Percentiles rank a stretch among this genome's conserved stretches.
phyloP scores from a whole-genome alignment of 2,329 filamentous ascomycete species.

The Monosporascus ibericus region DNA sequence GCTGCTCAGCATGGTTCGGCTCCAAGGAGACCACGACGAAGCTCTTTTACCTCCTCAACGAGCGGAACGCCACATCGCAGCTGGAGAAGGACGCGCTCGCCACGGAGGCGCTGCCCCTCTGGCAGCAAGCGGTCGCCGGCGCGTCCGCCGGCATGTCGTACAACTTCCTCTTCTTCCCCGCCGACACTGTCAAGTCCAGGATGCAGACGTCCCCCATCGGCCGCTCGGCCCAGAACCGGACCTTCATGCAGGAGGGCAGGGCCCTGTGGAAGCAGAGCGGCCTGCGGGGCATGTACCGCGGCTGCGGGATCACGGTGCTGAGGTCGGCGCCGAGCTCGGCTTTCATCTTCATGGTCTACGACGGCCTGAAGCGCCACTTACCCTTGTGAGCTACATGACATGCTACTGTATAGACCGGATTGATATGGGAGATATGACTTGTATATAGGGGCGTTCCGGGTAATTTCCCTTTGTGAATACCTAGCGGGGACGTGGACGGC shows the following conservation, averaged over 20 bases:
- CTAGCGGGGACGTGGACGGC: too few species aligned
- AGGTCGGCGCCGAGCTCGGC: conserved; percentile 92
- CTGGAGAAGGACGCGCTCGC: conserved; percentile 34
- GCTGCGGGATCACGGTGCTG: conserved; percentile 87
- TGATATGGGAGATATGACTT: not conserved
- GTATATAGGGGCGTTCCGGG: not conserved
- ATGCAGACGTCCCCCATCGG: conserved; percentile 85
- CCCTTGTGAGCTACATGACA: conserved; percentile 29
- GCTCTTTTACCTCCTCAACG: conserved; percentile 58
- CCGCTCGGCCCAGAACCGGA: conserved; percentile 46
- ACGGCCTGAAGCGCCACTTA: conserved; percentile 70
- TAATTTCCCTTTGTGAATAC: too few species aligned
- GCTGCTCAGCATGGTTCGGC: conserved; percentile 92
- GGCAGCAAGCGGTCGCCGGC: conserved; percentile 83
- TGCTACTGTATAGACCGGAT: conserved; percentile 7
- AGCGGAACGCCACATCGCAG: conserved; percentile 32
- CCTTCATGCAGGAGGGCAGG: conserved; percentile 66
- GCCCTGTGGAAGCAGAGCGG: conserved; percentile 79
- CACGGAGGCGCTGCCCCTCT: conserved; percentile 60
- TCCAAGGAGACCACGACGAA: conserved; percentile 75
- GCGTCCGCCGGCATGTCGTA: conserved; percentile 88
- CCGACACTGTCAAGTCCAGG: conserved; percentile 93
- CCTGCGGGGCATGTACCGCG: conserved; percentile 79
- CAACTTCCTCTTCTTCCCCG: conserved; percentile 96
- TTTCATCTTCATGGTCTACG: conserved; percentile 94